phyloP scores from a whole-genome alignment of 768 basidiomycete species.

The Boletus tylopilopsis region DNA sequence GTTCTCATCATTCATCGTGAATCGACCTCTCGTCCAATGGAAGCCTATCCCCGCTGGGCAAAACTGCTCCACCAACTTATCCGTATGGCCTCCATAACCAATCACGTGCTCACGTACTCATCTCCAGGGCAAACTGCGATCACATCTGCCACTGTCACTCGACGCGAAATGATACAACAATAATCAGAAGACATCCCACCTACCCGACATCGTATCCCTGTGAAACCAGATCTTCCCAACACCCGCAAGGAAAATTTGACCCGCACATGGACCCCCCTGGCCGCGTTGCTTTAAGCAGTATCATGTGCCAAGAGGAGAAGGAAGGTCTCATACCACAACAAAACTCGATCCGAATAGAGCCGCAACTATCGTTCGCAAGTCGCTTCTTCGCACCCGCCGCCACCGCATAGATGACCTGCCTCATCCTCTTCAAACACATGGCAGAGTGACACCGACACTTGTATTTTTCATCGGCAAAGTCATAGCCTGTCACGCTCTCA shows the following conservation, averaged over 20 bases:
- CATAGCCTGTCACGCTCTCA: background rate
- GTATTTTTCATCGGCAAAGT: background rate
- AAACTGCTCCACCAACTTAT: too few species aligned
- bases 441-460: constrained; percentile 1
- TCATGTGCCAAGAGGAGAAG: background rate
- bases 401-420: constrained; percentile 17
- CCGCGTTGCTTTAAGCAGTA: too few species aligned
- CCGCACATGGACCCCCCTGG: background rate
- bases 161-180: background rate
- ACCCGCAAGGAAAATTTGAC: background rate
- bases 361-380: constrained; percentile 1
- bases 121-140: background rate
- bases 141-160: background rate
- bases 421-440: constrained; percentile 2
- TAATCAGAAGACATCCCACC: background rate
- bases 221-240: background rate
- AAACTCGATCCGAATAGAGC: constrained; percentile 1
- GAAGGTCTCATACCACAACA: constrained; percentile 4
- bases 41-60: background rate
- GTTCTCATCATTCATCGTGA: constrained; percentile 13
- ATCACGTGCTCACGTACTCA: background rate
- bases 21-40: constrained; percentile 5
- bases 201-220: background rate
- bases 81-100: too few species aligned
- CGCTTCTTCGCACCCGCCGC: constrained; percentile 23